Evolutionary conservation across 805 yeast genomes (phyloP), one percentile per base, ranked within the genome.

Genomic region (Barnettozyma populi): DNA sequence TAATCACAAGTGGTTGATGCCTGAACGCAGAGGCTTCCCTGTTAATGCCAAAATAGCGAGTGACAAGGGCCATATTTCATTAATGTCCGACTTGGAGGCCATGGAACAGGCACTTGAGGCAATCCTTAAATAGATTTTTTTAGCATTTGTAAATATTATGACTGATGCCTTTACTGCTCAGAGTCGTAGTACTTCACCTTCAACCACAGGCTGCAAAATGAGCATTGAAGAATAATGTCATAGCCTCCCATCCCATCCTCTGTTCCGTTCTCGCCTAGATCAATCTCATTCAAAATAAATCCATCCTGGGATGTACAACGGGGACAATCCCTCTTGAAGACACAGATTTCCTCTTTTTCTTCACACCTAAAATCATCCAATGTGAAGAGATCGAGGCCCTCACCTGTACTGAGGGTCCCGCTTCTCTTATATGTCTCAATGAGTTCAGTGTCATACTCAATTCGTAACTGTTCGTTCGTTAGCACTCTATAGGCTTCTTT

Each of bases 191-290:
- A 87, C 53, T 72, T 74, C 2, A 92, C 90, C 44, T 80, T 79
- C 23, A 92, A 65, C 96, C 97, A 92, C 27, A 90, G 62, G 62
- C 95, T 86, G 63, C 98, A 92, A 29, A 86, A 81, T 11, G 68
- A 61, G 62, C 98, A 92, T 58, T 90, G 96, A 0, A 87, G 79
- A 20, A 87, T 72, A 1, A 90, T 74, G 52, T 84, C 85, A 53
- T 71, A 83, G 1, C 82, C 75, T 14, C 79, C 82, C 32, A 72
- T 74, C 0, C 71, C 73, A 34, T 69, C 67, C 2, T 62, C 54
- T 0, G 76, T 72, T 0, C 80, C 84, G 46, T 72, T 72, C 5
- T 72, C 68, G 16, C 67, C 80, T 47, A 92, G 69, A 46, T 84
- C 86, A 1, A 65, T 59, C 52, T 89, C 97, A 1, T 69, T 70